phyloP scores from a whole-genome alignment of 2,329 filamentous ascomycete species.

The Fusarium xyrophilum region DNA sequence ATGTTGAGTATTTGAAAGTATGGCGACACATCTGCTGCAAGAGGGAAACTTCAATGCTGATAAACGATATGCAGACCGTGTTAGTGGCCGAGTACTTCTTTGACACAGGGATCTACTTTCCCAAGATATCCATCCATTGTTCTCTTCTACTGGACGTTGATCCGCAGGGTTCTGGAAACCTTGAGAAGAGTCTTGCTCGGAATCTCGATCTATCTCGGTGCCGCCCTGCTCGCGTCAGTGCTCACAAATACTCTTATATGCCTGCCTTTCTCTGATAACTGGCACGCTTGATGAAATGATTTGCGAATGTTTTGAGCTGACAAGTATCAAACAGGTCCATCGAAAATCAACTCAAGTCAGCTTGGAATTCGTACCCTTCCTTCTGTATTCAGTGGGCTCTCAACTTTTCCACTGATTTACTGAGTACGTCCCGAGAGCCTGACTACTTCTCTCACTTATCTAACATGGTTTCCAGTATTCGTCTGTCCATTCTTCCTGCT shows the following conservation, averaged over 20 bases:
- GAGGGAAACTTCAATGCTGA: not conserved
- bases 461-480: not conserved
- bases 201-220: slow-evolving; percentile 1
- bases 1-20: slow-evolving; percentile 9
- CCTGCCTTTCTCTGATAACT: slow-evolving; percentile 1
- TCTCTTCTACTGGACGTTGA: slow-evolving; percentile 15
- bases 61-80: not conserved
- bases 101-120: slow-evolving; percentile 11
- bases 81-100: slow-evolving; percentile 12
- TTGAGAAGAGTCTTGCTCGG: not conserved
- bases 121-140: slow-evolving; percentile 16
- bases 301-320: fast-evolving
- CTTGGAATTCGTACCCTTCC: slow-evolving; percentile 12
- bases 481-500: slow-evolving; percentile 12
- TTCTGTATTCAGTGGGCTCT: slow-evolving; percentile 12
- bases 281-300: not conserved
- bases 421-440: not conserved
- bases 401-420: slow-evolving; percentile 10
- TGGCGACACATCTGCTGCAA: fast-evolving
- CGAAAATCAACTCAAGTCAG: slow-evolving; percentile 4
- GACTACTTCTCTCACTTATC: fast-evolving
- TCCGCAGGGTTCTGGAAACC: not conserved
- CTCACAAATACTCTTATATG: slow-evolving; percentile 13
- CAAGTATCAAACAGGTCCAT: not conserved
- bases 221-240: not conserved